Conservation (phyloP, 179 eudicot genomes). For the Dionaea muscipula region DNA sequence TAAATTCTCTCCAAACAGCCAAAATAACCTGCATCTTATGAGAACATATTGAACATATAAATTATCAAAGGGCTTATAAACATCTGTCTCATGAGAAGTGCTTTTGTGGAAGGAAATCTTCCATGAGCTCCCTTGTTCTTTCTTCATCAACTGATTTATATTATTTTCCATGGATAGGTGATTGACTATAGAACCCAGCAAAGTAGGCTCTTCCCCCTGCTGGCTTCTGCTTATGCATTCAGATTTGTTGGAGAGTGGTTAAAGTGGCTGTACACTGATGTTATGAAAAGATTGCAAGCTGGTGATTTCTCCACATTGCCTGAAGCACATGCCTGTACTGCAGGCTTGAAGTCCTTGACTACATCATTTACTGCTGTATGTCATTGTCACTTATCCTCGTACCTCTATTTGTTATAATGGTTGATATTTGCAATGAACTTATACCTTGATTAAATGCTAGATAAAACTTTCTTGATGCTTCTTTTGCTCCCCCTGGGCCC, state of each 20-base stretch:
- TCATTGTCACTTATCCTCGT: conserved; percentile 5
- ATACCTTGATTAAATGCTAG: too few relatives aligned
- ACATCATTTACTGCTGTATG: conserved; percentile 86
- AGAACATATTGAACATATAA: too few relatives aligned
- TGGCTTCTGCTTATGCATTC: conserved; percentile 96
- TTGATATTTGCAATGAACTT: too few relatives aligned
- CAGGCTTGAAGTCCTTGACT: conserved; percentile 92
- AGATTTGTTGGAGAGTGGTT: conserved; percentile 94
- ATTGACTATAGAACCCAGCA: conserved; percentile 97
- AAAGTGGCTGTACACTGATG: conserved; percentile 81
- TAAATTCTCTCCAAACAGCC: too few relatives aligned
- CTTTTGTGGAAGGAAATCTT: background rate
- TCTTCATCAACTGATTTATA: background rate
- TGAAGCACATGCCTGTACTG: conserved; percentile 97
- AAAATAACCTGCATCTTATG: too few relatives aligned
- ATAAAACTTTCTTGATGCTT: too few relatives aligned
- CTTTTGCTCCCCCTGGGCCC: too few relatives aligned
- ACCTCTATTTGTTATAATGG: background rate
- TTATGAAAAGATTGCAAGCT: conserved; percentile 64
- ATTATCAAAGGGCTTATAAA: too few relatives aligned
- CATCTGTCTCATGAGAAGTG: too few relatives aligned
- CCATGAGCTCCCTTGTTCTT: background rate
- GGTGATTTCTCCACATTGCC: conserved; percentile 92
- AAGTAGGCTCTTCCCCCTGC: conserved; percentile 86
- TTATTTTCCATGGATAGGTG: conserved; percentile 35